Conservation (phyloP, 1,139 yeast genomes). For the Scheffersomyces illinoinensis region DNA sequence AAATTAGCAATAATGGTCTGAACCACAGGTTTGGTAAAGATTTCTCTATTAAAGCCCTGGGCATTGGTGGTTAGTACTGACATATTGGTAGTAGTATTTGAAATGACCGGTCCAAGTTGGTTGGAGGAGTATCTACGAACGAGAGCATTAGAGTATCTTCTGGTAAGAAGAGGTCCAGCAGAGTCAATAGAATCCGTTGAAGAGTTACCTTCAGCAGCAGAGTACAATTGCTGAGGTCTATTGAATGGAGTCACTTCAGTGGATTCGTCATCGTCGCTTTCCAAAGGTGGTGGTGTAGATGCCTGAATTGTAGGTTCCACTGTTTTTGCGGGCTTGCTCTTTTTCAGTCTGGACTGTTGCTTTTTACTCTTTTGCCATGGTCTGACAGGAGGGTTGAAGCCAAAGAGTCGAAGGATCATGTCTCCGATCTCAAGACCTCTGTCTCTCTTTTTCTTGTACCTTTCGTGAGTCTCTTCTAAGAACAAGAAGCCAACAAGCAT, state of each 20-base stretch:
- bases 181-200: constrained; percentile 4
- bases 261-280: background rate
- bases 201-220: background rate
- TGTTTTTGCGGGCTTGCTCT: background rate
- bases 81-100: constrained; percentile 1
- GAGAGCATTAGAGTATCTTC: constrained; percentile 11
- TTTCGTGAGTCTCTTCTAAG: constrained; percentile 61
- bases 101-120: constrained; percentile 4
- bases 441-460: constrained; percentile 43
- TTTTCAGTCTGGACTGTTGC: background rate
- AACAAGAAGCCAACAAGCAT: constrained; percentile 48
- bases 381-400: constrained; percentile 30
- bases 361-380: constrained; percentile 27
- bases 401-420: constrained; percentile 32
- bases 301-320: background rate
- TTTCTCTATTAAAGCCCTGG: constrained; percentile 4
- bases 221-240: background rate
- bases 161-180: constrained; percentile 7
- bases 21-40: constrained; percentile 24
- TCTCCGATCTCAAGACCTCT: constrained; percentile 57
- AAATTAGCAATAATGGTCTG: constrained; percentile 20
- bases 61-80: background rate
- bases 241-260: constrained; percentile 1
- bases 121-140: constrained; percentile 17
- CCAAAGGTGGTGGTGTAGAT: background rate